Evolutionary conservation across 306 rosid genomes (phyloP), one percentile per base, ranked within the genome.

Genomic region (Cyamopsis tetragonoloba): DNA sequence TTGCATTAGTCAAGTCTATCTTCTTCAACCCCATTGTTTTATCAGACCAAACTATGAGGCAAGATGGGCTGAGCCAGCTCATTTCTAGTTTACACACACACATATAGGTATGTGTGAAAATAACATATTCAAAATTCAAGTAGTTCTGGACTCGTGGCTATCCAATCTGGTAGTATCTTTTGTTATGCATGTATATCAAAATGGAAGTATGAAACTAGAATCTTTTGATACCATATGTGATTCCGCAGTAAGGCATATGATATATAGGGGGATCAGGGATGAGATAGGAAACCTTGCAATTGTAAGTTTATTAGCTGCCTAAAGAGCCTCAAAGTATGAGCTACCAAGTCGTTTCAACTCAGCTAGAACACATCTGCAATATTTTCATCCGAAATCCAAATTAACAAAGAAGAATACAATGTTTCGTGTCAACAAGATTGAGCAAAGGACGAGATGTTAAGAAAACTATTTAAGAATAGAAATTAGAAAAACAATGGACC

Each of bases 341-440:
- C 22, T 34, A 32, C 95, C 96, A 48, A 87, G 85, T 32, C 83
- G 72, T 66, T 79, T 87, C 88, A 92, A 81, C 72, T 92, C 98
- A 6, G 83, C 86, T 14, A 82, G 12, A 22, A 83, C 82, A 74
- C 96, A 92, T 35, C 95, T 89, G 67, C 62, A 76, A 60, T 28
- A 37, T 59, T 43, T 37, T 78, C 77, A 51, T 27, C 23, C 66
- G 51, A 50, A 31, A 10, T 7, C 9, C 71, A 62, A 43, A 69
- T 72, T 6, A 71, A 77, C 15, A 54, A 44, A 60, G 19, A 34
- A 23, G 62, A 62, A 63, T 18, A 51, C 2, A 4, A 74, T 13
- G 24, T 5, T 64, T 30, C 11, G 42, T 31, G 46, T 14, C 51
- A 19, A 32, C 20, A 0, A 75, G 11, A 24, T 7, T 30, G 20